Base-by-base conservation (phyloP, 2,329 filamentous ascomycete genomes). In the Aspergillus sp. region DNA sequence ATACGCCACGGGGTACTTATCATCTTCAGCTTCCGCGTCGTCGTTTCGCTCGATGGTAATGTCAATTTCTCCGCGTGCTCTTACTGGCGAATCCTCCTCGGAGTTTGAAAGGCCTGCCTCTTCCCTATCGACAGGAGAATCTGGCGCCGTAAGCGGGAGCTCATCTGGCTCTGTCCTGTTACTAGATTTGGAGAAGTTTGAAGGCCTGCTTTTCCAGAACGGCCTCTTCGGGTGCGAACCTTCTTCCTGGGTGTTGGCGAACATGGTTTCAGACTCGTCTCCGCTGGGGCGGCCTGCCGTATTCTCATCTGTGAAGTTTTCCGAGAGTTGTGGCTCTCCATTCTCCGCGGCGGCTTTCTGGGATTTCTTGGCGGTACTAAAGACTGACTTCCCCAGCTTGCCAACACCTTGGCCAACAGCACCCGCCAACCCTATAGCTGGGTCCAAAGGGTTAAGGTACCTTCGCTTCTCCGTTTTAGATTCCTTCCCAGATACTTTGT, bases 1-100 rank as follows among this genome's bases (percentile, higher is more conserved):
- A 68, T 84, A 86, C 0, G 89, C 85, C 2, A 78, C 59, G 0
- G 85, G 83, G 66, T 96, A 96, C 7, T 76, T 72, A 49, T 74
- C 64, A 15, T 64, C 67, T 47, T 71, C 62, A 8, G 56, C 11
- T 50, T 68, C 54, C 6, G 27, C 39, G 19, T 31, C 56, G 8
- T 69, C 67, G 6, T 67, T 66, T 48, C 70, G 64, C 45, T 67
- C 68, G 59, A 61, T 6, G 35, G 14, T 44, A 24, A 52, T 51
- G 43, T 57, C 50, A 17, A 35, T 47, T 39, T 59, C 55, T 59
- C 56, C 17, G 64, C 54, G 44, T 33, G 46, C 39, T 54, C 54
- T 51, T n/a, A 60, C 54, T n/a, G 48, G 44, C 7, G 44, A 46
- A 9, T 55, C 48, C 8, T 19, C 54, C 19, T 49, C 58, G 15